These are phyloP conservation scores for Mycena rosella DNA, from an alignment of 768 basidiomycete genomes.

Conservation along the genomic window DNA sequence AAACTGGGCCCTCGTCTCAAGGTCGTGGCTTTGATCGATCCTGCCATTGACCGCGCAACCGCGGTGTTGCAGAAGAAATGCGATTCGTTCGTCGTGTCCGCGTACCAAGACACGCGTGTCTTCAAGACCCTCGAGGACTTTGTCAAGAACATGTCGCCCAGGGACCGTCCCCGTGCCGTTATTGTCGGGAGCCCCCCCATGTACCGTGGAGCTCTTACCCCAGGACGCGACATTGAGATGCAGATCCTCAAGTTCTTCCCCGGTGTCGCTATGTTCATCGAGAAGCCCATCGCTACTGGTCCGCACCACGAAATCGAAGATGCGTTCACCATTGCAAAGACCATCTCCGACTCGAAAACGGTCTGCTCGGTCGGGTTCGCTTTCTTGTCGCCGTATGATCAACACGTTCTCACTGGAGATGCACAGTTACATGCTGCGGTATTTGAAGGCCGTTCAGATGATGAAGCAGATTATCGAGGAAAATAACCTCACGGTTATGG, in stretches of 20 bases:
- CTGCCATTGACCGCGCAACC: constrained; percentile 83
- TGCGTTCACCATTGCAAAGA: constrained; percentile 77
- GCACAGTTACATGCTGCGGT: constrained; percentile 90
- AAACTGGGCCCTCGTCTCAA: constrained; percentile 97
- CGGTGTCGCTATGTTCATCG: constrained; percentile 89
- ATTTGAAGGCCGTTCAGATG: constrained; percentile 93
- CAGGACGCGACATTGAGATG: constrained; percentile 87
- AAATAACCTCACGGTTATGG: constrained; percentile 95
- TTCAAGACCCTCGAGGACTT: constrained; percentile 92
- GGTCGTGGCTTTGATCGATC: constrained; percentile 95
- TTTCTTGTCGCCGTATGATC: background rate
- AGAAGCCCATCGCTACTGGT: constrained; percentile 93
- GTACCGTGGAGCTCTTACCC: constrained; percentile 84
- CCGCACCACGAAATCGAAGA: constrained; percentile 75
- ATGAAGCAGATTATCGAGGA: constrained; percentile 97
- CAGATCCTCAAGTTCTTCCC: constrained; percentile 92
- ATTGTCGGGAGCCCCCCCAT: constrained; percentile 94
- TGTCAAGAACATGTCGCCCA: constrained; percentile 73
- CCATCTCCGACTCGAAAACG: constrained; percentile 75
- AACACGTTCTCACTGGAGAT: background rate
- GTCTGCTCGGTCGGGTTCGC: constrained; percentile 91
- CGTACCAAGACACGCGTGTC: constrained; percentile 89
- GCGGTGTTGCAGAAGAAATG: constrained; percentile 90
- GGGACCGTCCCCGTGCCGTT: constrained; percentile 81
- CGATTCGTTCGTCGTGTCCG: constrained; percentile 92